Conservation (phyloP, 495 filamentous ascomycete genomes). For the Xylaria palmicola region DNA sequence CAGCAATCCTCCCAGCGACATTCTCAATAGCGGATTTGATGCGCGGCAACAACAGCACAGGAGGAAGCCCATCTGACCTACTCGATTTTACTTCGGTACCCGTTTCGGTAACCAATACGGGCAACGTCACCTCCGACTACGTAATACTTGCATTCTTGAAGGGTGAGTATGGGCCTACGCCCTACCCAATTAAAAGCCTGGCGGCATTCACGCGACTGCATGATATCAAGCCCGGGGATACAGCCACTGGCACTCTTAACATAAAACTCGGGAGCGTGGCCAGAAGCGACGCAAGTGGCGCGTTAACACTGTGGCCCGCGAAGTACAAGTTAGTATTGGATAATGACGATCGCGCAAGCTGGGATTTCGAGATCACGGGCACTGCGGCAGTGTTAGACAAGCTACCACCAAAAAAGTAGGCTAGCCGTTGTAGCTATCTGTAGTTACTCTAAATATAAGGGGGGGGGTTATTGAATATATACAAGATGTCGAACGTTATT, state of each 20-base stretch:
- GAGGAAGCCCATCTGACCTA: slow-evolving; percentile 36
- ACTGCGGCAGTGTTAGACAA: slow-evolving; percentile 39
- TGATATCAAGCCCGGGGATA: slow-evolving; percentile 40
- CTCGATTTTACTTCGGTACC: slow-evolving; percentile 43
- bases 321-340: slow-evolving; percentile 59
- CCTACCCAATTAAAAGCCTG: slow-evolving; percentile 58
- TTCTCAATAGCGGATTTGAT: slow-evolving; percentile 32
- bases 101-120: slow-evolving; percentile 51
- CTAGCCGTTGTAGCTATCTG: not conserved
- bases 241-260: slow-evolving; percentile 42
- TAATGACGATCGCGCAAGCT: slow-evolving; percentile 31
- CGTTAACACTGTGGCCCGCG: slow-evolving; percentile 59
- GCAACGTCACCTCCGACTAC: slow-evolving; percentile 53
- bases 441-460: not conserved
- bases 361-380: slow-evolving; percentile 46
- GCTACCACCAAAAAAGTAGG: slow-evolving; percentile 33
- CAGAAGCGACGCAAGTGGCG: slow-evolving; percentile 52
- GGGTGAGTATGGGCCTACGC: slow-evolving; percentile 53
- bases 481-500: not conserved
- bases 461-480: not conserved
- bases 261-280: slow-evolving; percentile 54
- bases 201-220: slow-evolving; percentile 56
- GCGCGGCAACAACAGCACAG: slow-evolving; percentile 27
- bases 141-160: slow-evolving; percentile 53
- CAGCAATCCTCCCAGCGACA: slow-evolving; percentile 21